A percentile compares a stretch with the other conserved stretches of the same genome.
These are phyloP conservation scores for Wickerhamomyces bisporus DNA, from an alignment of 805 yeast species.

Conservation along the genomic window DNA sequence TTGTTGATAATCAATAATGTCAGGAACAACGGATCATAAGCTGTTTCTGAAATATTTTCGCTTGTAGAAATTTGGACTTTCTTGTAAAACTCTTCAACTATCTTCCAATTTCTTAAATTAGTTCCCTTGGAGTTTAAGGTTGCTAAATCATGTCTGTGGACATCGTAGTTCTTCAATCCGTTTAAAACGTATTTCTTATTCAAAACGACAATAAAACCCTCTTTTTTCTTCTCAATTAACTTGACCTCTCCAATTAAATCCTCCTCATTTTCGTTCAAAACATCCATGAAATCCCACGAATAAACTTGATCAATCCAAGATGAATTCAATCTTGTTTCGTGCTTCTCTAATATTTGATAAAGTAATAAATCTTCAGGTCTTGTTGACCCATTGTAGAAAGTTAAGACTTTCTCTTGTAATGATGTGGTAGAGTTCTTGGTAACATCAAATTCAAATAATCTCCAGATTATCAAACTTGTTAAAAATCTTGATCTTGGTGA, in stretches of 20 bases:
- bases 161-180: conserved; percentile 35
- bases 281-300: conserved; percentile 59
- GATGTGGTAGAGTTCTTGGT: conserved; percentile 39
- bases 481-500: conserved; percentile 31
- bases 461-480: conserved; percentile 41
- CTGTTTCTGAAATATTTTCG: conserved; percentile 22
- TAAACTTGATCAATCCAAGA: conserved; percentile 66
- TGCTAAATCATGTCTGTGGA: conserved; percentile 28
- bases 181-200: conserved; percentile 45
- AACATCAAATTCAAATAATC: conserved; percentile 44
- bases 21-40: conserved; percentile 71
- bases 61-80: conserved; percentile 14
- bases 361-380: conserved; percentile 58
- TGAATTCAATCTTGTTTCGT: conserved; percentile 48
- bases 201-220: conserved; percentile 46
- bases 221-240: conserved; percentile 40
- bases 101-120: conserved; percentile 20
- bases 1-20: conserved; percentile 57
- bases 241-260: conserved; percentile 45
- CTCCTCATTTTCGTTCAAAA: conserved; percentile 32
- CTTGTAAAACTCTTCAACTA: conserved; percentile 26
- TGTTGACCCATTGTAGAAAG: conserved; percentile 59
- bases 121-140: conserved; percentile 2
- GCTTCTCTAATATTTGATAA: conserved; percentile 44
- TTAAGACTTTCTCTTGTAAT: conserved; percentile 45